Percentiles rank a stretch among this genome's conserved stretches.
Conservation (phyloP, 148 eudicot genomes). For the Rhododendron molle region DNA sequence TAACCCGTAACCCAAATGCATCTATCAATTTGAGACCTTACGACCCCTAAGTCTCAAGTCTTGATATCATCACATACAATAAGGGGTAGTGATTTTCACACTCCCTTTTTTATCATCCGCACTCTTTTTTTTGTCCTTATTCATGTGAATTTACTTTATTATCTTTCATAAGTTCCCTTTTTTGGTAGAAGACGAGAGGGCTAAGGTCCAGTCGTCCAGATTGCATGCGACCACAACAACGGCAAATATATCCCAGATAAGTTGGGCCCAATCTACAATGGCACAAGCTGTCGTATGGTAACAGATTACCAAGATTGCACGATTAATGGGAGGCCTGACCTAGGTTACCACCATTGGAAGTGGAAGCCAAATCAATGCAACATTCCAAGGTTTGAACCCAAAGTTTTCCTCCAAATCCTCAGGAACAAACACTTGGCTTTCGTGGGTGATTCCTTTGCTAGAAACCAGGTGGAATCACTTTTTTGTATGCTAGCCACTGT, state of each 20-base stretch:
- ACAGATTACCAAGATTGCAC: constrained; percentile 74
- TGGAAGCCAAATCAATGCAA: constrained; percentile 68
- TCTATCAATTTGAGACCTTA: too few relatives aligned
- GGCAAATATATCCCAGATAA: constrained; percentile 63
- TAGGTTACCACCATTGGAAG: constrained; percentile 66
- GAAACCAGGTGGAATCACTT: constrained; percentile 83
- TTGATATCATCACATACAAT: too few relatives aligned
- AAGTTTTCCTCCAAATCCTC: constrained; percentile 47
- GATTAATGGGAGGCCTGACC: constrained; percentile 69
- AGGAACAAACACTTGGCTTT: constrained; percentile 72
- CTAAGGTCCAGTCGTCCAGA: constrained; percentile 10
- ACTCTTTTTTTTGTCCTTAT: too few relatives aligned
- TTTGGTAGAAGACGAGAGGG: constrained; percentile 31
- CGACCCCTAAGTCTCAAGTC: too few relatives aligned
- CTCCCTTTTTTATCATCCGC: too few relatives aligned
- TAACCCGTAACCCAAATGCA: too few relatives aligned
- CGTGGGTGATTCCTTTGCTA: constrained; percentile 91
- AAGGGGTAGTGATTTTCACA: too few relatives aligned
- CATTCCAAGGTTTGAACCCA: constrained; percentile 68
- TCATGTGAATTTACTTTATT: too few relatives aligned
- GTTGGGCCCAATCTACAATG: constrained; percentile 70
- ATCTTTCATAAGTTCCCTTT: neutral
- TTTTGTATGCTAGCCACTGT: constrained; percentile 64
- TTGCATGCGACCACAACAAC: constrained; percentile 60
- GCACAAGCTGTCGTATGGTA: constrained; percentile 64